Base-by-base conservation (phyloP, 192 early-diverging fungal genomes). In the Coemansia sp. region DNA sequence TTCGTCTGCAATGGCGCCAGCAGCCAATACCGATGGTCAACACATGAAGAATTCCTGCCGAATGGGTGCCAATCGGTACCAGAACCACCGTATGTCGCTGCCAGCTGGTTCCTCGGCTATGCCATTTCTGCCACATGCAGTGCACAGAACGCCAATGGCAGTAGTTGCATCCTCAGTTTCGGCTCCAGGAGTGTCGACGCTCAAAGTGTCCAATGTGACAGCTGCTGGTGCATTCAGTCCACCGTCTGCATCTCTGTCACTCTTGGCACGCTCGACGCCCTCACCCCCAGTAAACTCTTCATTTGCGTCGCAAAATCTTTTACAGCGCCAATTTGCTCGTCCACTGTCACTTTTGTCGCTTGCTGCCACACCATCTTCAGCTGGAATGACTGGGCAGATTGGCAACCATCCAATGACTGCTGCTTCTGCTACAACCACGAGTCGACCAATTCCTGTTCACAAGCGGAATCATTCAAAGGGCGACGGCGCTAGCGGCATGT, bases 151-250 rank as follows among this genome's bases (percentile, higher is more conserved):
- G 33, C 18, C 56, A 19, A 18, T 25, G 7, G 27, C 18, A 8
- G 49, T 30, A 15, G 27, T 34, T 27, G 23, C 57, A 17, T 19
- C 57, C 10, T 30, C 57, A 0, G 45, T 49, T 4, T 45, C 44
- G 44, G 27, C 24, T 15, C 45, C 57, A 15, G 25, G 45, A n/a
- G 34, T 21, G 19, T 45, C 57, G 8, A 49, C 47, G 30, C 22
- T 41, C 34, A 30, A 47, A n/a, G 57, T 59, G 33, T 50, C 37
- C 34, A 59, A 24, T 38, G 57, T 59, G 21, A 49, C 57, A n/a
- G 57, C 47, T 19, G 23, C 46, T 24, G 57, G 57, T 24, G 57
- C 57, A 4, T 59, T 59, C 23, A 59, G 57, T 22, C 57, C 57
- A 18, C 45, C 46, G 49, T 13, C 21, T 34, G 45, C 46, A n/a